Conservation (phyloP, 2,329 filamentous ascomycete species). For the Fusarium chlamydosporum region DNA sequence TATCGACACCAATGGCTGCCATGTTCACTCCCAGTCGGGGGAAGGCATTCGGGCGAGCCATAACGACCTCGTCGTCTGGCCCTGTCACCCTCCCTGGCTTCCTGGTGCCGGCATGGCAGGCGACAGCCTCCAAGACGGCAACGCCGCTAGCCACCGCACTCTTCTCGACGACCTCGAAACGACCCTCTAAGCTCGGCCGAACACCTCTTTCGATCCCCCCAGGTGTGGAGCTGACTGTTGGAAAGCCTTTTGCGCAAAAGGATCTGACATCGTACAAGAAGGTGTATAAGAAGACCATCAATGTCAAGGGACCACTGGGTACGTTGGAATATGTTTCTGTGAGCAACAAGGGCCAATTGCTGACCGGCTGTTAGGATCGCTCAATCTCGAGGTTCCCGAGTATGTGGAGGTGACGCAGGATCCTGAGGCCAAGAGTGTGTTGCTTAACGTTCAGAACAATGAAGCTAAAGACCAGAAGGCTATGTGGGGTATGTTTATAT, state of each 20-base stretch:
- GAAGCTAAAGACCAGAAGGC: conserved; percentile 81
- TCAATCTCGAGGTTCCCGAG: conserved; percentile 82
- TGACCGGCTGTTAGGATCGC: conserved; percentile 69
- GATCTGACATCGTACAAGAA: conserved; percentile 72
- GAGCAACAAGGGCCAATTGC: conserved; percentile 16
- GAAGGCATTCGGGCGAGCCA: conserved; percentile 70
- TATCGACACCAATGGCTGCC: conserved; percentile 54
- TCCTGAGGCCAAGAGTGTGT: conserved; percentile 71
- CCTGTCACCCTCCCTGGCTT: conserved; percentile 75
- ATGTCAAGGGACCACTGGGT: conserved; percentile 87
- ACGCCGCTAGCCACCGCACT: conserved; percentile 56
- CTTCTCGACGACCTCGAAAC: conserved; percentile 79
- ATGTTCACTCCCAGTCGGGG: conserved; percentile 77
- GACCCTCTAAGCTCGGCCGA: conserved; percentile 86
- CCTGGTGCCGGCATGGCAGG: conserved; percentile 78
- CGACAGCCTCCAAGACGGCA: conserved; percentile 54
- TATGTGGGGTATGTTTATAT: conserved; percentile 85
- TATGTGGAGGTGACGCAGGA: conserved; percentile 83
- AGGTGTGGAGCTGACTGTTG: conserved; percentile 81
- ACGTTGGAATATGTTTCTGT: conserved; percentile 48
- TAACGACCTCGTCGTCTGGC: conserved; percentile 60
- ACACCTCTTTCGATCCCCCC: conserved; percentile 85
- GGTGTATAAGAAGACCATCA: conserved; percentile 75
- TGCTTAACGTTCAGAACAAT: conserved; percentile 78
- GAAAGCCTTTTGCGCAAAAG: conserved; percentile 70